Evolutionary conservation across 495 filamentous ascomycete genomes (phyloP), one percentile per base, ranked within the genome.

Genomic region (Penicillium crystallinum): DNA sequence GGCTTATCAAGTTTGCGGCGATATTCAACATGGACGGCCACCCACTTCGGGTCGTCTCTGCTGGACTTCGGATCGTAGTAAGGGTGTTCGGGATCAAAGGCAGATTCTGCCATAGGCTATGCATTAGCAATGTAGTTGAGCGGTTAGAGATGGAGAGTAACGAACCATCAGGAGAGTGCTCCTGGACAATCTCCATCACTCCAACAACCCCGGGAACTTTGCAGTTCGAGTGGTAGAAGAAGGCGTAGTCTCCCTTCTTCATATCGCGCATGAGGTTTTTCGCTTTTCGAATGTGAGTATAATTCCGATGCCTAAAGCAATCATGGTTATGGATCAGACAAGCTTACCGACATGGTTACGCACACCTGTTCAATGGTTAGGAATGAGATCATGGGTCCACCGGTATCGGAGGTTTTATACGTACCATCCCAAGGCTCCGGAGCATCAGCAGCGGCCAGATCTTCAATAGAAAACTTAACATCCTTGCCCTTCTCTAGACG

Each of bases 211-310:
- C 92, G 0, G 93, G 91, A 27, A 83, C 78, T 68, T 93, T 95
- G 73, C 87, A 91, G 63, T 91, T 95, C n/a, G 87, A 92, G 72
- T 96, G 92, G 65, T 98, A 98, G 74, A 98, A 97, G 72, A 98
- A 96, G 31, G 90, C 91, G 37, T 88, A 73, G 55, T 98, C 93
- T 35, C 93, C 92, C 56, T 84, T 81, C 66, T 87, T 89, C 93
- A 97, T 98, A 5, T 83, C 77, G 2, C 86, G 82, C 65, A 98
- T 83, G 64, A 96, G 89, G 63, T 96, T 96, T 34, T 33, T 87
- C 80, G 91, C 90, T 73, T 61, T 50, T 44, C 10, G 12, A 11
- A 30, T 55, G 50, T 73, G 30, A 68, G 58, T 23, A 33, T 23
- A 29, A 51, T 37, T 42, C 18, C 19, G 6, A 15, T 4, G 19